These are phyloP conservation scores for Parmales sp. DNA, from an alignment of 108 stramenopile genomes.

Conservation along the genomic window DNA sequence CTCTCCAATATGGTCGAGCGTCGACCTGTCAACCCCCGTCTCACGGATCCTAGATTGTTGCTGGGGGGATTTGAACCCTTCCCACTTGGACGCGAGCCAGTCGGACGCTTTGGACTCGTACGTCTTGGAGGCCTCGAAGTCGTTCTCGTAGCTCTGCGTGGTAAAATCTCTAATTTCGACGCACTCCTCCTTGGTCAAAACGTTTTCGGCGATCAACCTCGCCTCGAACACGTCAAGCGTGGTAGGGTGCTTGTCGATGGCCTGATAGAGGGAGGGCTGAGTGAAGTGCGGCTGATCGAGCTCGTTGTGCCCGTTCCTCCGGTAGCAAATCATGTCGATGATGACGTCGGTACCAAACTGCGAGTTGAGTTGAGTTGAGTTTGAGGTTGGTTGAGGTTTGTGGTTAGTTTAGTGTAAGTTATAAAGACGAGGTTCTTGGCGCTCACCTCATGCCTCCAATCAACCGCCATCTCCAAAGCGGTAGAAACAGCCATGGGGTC, in stretches of 20 bases:
- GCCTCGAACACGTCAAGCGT: conserved; percentile 78
- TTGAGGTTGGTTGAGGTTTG: too few species aligned
- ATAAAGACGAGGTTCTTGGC: too few species aligned
- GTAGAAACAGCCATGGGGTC: conserved; percentile 91
- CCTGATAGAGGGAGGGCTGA: conserved; percentile 87
- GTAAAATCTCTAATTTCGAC: conserved; percentile 73
- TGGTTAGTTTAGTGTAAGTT: too few species aligned
- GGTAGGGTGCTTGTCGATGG: conserved; percentile 75
- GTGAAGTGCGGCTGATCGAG: conserved; percentile 98
- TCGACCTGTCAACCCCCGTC: conserved; percentile 82
- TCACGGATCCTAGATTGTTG: conserved; percentile 74
- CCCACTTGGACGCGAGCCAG: conserved; percentile 88
- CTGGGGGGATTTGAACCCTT: conserved; percentile 82
- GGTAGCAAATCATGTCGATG: conserved; percentile 97
- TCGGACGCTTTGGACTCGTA: conserved; percentile 63
- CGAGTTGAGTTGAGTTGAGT: too few species aligned
- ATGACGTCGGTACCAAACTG: conserved; percentile 93
- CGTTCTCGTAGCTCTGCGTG: conserved; percentile 68
- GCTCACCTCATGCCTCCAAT: conserved; percentile 92
- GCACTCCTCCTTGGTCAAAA: conserved; percentile 66
- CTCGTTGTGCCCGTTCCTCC: conserved; percentile 98
- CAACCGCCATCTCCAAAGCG: conserved; percentile 92
- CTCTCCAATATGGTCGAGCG: conserved; percentile 65
- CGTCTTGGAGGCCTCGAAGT: conserved; percentile 82
- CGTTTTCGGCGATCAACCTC: conserved; percentile 62